Evolutionary conservation across 441 rosid species (phyloP).

Genomic region (Theobroma grandiflorum): DNA sequence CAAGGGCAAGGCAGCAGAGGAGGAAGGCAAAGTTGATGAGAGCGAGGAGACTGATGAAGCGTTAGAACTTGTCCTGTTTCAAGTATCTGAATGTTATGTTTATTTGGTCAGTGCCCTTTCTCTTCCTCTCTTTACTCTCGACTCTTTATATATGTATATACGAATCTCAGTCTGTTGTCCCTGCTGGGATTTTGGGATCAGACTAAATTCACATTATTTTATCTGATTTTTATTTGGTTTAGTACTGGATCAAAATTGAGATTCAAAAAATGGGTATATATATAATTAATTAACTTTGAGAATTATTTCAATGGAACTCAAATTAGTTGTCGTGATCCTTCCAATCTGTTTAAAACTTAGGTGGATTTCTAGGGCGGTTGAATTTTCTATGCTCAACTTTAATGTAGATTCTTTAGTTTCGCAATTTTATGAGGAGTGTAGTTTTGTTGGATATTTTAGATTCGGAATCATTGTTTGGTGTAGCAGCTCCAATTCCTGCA

Average conservation of each 20-base stretch:
- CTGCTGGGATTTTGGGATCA: conserved; percentile 8
- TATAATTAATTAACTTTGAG: background rate
- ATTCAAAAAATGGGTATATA: background rate
- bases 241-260: conserved; percentile 11
- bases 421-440: background rate
- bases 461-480: background rate
- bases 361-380: background rate
- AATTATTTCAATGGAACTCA: background rate
- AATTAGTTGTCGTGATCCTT: background rate
- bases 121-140: background rate
- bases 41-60: conserved; percentile 66
- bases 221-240: background rate
- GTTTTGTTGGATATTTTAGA: background rate
- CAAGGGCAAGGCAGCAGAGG: conserved; percentile 44
- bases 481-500: background rate
- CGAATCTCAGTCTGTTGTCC: conserved; percentile 21
- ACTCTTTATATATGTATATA: background rate
- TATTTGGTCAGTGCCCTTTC: conserved; percentile 63
- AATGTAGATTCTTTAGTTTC: background rate
- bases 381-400: conserved; percentile 7
- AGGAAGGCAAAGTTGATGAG: conserved; percentile 41
- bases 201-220: conserved; percentile 17
- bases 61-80: conserved; percentile 81
- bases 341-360: background rate
- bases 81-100: conserved; percentile 93